Conservation (phyloP, 2,329 filamentous ascomycete species). For the Penicillium polonicum region DNA sequence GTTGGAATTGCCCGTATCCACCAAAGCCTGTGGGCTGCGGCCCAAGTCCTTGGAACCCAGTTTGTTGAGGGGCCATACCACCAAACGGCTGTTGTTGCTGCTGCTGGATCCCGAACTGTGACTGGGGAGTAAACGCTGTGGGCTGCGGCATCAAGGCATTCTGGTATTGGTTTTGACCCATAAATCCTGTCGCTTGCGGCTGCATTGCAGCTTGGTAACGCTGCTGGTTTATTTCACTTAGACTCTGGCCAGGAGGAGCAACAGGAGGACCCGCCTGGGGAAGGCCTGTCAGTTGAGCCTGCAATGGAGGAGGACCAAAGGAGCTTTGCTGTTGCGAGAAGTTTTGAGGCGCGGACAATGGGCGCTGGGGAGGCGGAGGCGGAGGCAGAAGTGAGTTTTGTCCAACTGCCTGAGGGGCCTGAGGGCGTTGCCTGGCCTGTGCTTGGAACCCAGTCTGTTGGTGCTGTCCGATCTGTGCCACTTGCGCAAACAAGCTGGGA, state of each 20-base stretch:
- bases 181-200: slow-evolving; percentile 65
- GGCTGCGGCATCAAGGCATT: slow-evolving; percentile 47
- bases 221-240: slow-evolving; percentile 69
- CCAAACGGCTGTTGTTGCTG: slow-evolving; percentile 46
- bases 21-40: slow-evolving; percentile 57
- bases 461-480: slow-evolving; percentile 34
- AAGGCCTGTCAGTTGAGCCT: slow-evolving; percentile 79
- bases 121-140: slow-evolving; percentile 48
- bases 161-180: slow-evolving; percentile 40
- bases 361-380: slow-evolving; percentile 76
- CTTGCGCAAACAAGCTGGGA: slow-evolving; percentile 52
- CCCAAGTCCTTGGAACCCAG: slow-evolving; percentile 46
- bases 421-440: slow-evolving; percentile 64
- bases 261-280: slow-evolving; percentile 58
- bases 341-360: slow-evolving; percentile 83
- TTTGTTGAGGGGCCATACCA: slow-evolving; percentile 36
- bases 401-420: slow-evolving; percentile 63
- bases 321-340: slow-evolving; percentile 67
- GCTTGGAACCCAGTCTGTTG: slow-evolving; percentile 40
- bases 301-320: slow-evolving; percentile 72
- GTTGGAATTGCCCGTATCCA: slow-evolving; percentile 49
- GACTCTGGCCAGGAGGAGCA: slow-evolving; percentile 71
- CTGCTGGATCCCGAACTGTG: slow-evolving; percentile 47
- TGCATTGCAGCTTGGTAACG: slow-evolving; percentile 60
- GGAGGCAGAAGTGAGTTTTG: slow-evolving; percentile 68